Base-by-base conservation (phyloP, 495 filamentous ascomycete genomes). In the Penicillium atrosanguineum region DNA sequence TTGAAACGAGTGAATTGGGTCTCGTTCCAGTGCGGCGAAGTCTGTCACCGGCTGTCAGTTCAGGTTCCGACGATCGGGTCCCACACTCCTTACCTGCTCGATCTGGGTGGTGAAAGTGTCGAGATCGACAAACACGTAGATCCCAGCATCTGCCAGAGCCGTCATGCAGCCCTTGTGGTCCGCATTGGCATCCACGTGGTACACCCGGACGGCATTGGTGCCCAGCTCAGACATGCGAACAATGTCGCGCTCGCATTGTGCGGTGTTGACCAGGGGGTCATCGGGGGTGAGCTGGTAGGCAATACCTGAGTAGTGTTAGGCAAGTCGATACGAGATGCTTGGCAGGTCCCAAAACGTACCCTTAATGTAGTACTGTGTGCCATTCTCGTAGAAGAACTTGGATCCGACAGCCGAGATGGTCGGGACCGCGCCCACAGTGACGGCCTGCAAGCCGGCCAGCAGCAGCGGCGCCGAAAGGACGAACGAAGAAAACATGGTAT, bases 121-220 rank as follows among this genome's bases (percentile, higher is more conserved):
- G 55, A 96, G 75, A 70, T 96, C 91, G 26, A 94, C 78, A 61
- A 89, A 84, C 42, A 88, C 63, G 62, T 95, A 92, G 63, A 96
- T 94, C 25, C 90, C 87, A 21, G 79, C 82, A 58, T 85, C 76
- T 18, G 77, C 80, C 65, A 90, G 83, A 14, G 79, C 83, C 12
- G 68, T 72, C 86, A 90, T 89, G 69, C 87, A 90, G 26, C 79
- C 87, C 50, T 79, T 87, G 69, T 96, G 90, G 60, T 93, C 77
- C 25, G 61, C 80, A 16, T 64, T 62, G 4, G 88, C 65, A 59
- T 93, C 87, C 48, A 95, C 91, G 64, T 95, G 91, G 69, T 96
- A 96, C 41, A 95, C 88, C 41, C 91, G 89, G 62, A 96, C 92
- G 18, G 87, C 76, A 65, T 96, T 96, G 68, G 88, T 79, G 50